These are phyloP conservation scores for Cajanus cajan DNA, from an alignment of 306 rosid species.

Conservation along the genomic window DNA sequence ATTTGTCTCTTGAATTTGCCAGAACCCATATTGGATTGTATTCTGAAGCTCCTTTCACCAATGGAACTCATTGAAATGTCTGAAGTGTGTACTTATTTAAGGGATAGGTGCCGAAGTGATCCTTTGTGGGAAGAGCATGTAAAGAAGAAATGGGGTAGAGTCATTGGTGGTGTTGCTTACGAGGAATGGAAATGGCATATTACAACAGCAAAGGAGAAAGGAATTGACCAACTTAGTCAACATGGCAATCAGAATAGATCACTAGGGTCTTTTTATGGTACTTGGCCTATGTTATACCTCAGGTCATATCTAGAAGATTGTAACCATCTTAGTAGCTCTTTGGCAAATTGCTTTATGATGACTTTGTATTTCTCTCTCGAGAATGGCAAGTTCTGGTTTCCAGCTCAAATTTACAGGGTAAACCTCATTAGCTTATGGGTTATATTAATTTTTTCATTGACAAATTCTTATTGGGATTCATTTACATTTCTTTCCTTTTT, in stretches of 20 bases:
- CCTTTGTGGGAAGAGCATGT: conserved; percentile 60
- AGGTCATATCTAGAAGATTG: conserved; percentile 36
- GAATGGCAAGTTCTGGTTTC: conserved; percentile 69
- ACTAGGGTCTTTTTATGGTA: conserved; percentile 31
- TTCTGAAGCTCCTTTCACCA: conserved; percentile 64
- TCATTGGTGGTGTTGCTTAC: conserved; percentile 49
- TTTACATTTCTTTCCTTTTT: neutral
- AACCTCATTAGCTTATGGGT: neutral
- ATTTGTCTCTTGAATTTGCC: conserved; percentile 63
- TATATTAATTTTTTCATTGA: neutral
- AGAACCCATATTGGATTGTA: conserved; percentile 46
- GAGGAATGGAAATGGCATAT: conserved; percentile 54
- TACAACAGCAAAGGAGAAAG: conserved; percentile 33
- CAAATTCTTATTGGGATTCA: neutral
- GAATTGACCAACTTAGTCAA: conserved; percentile 13
- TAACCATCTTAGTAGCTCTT: conserved; percentile 22
- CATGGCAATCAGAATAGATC: conserved; percentile 36
- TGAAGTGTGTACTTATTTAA: conserved; percentile 47
- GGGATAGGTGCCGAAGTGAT: conserved; percentile 53
- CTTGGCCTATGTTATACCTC: conserved; percentile 39
- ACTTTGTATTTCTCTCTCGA: conserved; percentile 59
- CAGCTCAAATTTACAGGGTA: conserved; percentile 74
- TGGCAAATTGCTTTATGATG: conserved; percentile 43
- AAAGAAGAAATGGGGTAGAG: conserved; percentile 55
- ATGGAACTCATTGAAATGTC: conserved; percentile 48